These are phyloP conservation scores for Yarrowia osloensis DNA, from an alignment of 805 yeast genomes.

Conservation along the genomic window DNA sequence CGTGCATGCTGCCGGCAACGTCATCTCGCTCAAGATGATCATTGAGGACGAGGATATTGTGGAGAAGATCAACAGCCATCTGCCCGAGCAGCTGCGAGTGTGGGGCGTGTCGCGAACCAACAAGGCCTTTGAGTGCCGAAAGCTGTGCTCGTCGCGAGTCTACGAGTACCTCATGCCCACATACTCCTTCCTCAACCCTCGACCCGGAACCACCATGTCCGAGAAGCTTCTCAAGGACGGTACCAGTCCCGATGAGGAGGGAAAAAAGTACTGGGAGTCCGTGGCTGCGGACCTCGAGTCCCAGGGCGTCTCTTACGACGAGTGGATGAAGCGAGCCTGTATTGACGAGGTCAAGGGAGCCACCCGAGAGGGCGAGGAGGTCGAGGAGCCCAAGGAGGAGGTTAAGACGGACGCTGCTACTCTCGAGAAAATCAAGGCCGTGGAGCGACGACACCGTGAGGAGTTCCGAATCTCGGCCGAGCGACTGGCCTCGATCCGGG, in stretches of 20 bases:
- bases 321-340: constrained; percentile 27
- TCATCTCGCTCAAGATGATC: constrained; percentile 78
- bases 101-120: constrained; percentile 93
- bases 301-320: constrained; percentile 45
- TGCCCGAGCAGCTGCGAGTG: constrained; percentile 85
- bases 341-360: constrained; percentile 39
- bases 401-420: neutral
- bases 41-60: constrained; percentile 77
- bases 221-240: constrained; percentile 61
- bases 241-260: constrained; percentile 63
- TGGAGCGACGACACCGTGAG: constrained; percentile 67
- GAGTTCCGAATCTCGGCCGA: constrained; percentile 64
- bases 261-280: constrained; percentile 69
- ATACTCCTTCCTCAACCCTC: constrained; percentile 87
- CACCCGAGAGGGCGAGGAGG: neutral
- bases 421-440: constrained; percentile 32
- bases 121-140: constrained; percentile 90
- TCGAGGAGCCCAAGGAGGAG: neutral
- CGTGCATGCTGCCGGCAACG: constrained; percentile 96
- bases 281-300: constrained; percentile 46
- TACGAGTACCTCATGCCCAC: constrained; percentile 94
- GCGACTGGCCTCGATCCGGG: constrained; percentile 63
- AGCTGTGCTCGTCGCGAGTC: constrained; percentile 92
- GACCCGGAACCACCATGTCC: constrained; percentile 68
- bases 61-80: constrained; percentile 65